These are phyloP conservation scores for Paracoccidioides lutzii DNA, from an alignment of 2,329 filamentous ascomycete species.

Conservation along the genomic window DNA sequence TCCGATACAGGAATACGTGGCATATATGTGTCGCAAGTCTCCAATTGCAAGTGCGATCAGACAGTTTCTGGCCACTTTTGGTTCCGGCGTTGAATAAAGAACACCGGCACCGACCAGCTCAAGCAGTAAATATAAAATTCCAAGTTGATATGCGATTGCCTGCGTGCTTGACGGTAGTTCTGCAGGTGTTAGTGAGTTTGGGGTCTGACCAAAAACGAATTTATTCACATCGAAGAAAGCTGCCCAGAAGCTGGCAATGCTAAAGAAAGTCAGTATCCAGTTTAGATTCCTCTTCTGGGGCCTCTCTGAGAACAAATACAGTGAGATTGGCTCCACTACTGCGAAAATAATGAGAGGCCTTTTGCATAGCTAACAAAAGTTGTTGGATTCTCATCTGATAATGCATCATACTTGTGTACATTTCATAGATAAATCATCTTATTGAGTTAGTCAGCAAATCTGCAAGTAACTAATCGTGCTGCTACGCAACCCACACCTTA, in stretches of 20 bases:
- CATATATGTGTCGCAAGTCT: constrained; percentile 54
- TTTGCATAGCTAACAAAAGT: too few relatives aligned
- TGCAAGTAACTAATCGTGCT: too few relatives aligned
- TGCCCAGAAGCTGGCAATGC: constrained; percentile 46
- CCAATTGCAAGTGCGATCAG: constrained; percentile 51
- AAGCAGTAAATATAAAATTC: constrained; percentile 56
- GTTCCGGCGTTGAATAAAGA: constrained; percentile 51
- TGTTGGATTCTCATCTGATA: too few relatives aligned
- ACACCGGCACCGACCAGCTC: constrained; percentile 52
- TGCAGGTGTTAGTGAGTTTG: constrained; percentile 21
- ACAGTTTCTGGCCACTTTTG: constrained; percentile 54
- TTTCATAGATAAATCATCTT: too few relatives aligned
- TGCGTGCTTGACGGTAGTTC: constrained; percentile 27
- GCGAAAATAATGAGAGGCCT: constrained; percentile 55
- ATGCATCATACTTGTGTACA: too few relatives aligned
- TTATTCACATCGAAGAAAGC: constrained; percentile 45
- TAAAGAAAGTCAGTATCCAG: constrained; percentile 19
- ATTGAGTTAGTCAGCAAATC: too few relatives aligned
- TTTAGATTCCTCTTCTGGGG: constrained; percentile 3
- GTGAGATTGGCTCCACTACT: constrained; percentile 53
- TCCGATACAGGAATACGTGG: constrained; percentile 49
- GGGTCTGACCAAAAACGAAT: constrained; percentile 53
- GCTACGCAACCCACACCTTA: too few relatives aligned
- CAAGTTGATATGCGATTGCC: constrained; percentile 54
- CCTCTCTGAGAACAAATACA: constrained; percentile 26